Conservation (phyloP, 768 basidiomycete genomes). For the Pholiota conissans region DNA sequence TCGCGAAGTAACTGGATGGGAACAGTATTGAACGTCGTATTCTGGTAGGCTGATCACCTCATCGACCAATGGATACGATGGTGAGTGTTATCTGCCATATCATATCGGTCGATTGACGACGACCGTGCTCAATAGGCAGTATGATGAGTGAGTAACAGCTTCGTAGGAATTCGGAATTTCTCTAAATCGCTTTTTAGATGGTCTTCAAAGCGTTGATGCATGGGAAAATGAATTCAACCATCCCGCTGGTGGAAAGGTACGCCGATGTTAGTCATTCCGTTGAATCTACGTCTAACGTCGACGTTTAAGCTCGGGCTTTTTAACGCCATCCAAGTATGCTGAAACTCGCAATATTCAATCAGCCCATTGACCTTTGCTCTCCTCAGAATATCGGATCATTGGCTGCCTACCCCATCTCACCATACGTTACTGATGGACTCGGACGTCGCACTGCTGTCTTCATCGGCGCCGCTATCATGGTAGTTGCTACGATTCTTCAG, state of each 20-base stretch:
- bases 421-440: slow-evolving; percentile 61
- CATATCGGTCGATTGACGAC: neutral
- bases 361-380: neutral
- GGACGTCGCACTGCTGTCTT: slow-evolving; percentile 61
- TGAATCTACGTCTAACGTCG: neutral
- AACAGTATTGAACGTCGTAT: slow-evolving; percentile 14
- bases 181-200: slow-evolving; percentile 29
- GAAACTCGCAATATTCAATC: neutral
- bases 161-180: neutral
- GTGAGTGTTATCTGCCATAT: slow-evolving; percentile 31
- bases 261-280: neutral
- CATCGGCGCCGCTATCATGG: slow-evolving; percentile 61
- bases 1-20: neutral
- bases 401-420: slow-evolving; percentile 60
- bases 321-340: slow-evolving; percentile 58
- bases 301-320: slow-evolving; percentile 45
- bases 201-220: slow-evolving; percentile 54
- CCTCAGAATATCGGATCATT: slow-evolving; percentile 59
- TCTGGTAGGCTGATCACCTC: slow-evolving; percentile 53
- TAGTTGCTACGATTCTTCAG: slow-evolving; percentile 56
- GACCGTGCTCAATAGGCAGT: slow-evolving; percentile 33
- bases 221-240: slow-evolving; percentile 56
- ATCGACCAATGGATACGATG: slow-evolving; percentile 61
- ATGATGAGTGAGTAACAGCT: slow-evolving; percentile 48
- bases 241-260: slow-evolving; percentile 44